phyloP scores from a whole-genome alignment of 371 early-diverging fungal genomes.

The Mortierella sp. region DNA sequence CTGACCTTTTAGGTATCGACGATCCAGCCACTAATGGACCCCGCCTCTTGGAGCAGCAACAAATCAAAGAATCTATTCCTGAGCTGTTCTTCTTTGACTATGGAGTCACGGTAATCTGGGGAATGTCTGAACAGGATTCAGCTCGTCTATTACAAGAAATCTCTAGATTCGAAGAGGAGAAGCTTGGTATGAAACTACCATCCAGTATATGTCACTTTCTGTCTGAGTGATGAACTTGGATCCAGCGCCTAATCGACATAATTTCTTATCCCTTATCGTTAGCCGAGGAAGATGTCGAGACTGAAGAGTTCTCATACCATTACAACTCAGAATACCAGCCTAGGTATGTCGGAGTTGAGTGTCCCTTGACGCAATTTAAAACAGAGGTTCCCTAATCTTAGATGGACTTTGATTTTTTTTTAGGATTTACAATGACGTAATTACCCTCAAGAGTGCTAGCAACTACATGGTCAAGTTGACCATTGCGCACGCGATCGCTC shows the following conservation, averaged over 20 bases:
- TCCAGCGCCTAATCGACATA: constrained; percentile 28
- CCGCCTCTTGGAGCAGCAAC: constrained; percentile 29
- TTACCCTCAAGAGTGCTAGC: constrained; percentile 75
- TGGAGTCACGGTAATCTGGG: constrained; percentile 97
- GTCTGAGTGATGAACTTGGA: constrained; percentile 26
- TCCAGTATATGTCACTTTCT: constrained; percentile 51
- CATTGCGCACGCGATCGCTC: constrained; percentile 88
- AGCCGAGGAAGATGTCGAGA: constrained; percentile 84
- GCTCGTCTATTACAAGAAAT: constrained; percentile 79
- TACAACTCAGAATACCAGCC: constrained; percentile 83
- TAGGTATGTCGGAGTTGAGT: constrained; percentile 58
- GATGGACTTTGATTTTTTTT: background rate
- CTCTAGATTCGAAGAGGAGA: constrained; percentile 68
- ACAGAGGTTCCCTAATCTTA: background rate
- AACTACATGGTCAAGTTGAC: constrained; percentile 88
- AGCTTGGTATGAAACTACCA: constrained; percentile 29
- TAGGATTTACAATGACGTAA: constrained; percentile 67
- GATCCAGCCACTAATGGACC: constrained; percentile 34
- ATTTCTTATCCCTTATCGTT: constrained; percentile 11
- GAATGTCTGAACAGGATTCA: constrained; percentile 90
- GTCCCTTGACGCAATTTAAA: background rate
- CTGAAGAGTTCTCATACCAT: constrained; percentile 93
- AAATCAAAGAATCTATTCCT: constrained; percentile 60
- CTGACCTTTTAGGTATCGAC: constrained; percentile 52
- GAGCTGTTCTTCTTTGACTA: constrained; percentile 92